phyloP scores from a whole-genome alignment of 768 basidiomycete genomes.

The Hygrophorus russula region DNA sequence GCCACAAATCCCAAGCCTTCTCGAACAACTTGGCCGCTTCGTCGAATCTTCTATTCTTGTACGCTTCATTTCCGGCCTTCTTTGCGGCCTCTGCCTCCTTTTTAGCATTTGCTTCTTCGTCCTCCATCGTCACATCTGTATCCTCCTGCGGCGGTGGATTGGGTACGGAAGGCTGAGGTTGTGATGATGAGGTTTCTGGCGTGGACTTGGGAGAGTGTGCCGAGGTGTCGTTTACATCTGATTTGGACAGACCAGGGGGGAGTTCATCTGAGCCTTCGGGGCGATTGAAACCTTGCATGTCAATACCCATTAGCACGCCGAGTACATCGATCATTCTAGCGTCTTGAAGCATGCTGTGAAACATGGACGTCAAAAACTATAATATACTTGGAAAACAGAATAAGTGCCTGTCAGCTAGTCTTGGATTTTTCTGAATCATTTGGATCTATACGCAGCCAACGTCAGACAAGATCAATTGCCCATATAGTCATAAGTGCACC shows the following conservation, averaged over 20 bases:
- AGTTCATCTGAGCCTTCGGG: conserved; percentile 75
- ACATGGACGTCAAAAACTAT: conserved; percentile 4
- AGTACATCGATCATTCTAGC: conserved; percentile 91
- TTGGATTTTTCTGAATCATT: conserved; percentile 58
- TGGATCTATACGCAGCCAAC: conserved; percentile 33
- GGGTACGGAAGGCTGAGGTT: conserved; percentile 18
- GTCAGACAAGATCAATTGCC: too few species aligned
- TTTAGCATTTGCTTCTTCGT: conserved; percentile 65
- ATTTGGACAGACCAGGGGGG: conserved; percentile 41
- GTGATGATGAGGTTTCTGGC: conserved; percentile 33
- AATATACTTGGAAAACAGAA: background rate
- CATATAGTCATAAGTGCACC: background rate
- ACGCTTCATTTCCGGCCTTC: conserved; percentile 64
- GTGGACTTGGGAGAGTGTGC: conserved; percentile 29
- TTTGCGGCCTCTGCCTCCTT: conserved; percentile 74
- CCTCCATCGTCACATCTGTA: conserved; percentile 58
- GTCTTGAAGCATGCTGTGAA: conserved; percentile 51
- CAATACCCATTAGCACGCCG: conserved; percentile 87
- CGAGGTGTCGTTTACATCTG: conserved; percentile 15
- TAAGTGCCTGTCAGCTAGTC: conserved; percentile 45
- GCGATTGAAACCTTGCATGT: conserved; percentile 77
- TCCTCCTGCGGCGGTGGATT: conserved; percentile 38
- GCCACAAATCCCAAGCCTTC: conserved; percentile 88
- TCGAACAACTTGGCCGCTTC: conserved; percentile 67
- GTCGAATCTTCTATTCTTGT: conserved; percentile 79